These are phyloP conservation scores for Crucibulum laeve DNA, from an alignment of 768 basidiomycete genomes.

Conservation along the genomic window DNA sequence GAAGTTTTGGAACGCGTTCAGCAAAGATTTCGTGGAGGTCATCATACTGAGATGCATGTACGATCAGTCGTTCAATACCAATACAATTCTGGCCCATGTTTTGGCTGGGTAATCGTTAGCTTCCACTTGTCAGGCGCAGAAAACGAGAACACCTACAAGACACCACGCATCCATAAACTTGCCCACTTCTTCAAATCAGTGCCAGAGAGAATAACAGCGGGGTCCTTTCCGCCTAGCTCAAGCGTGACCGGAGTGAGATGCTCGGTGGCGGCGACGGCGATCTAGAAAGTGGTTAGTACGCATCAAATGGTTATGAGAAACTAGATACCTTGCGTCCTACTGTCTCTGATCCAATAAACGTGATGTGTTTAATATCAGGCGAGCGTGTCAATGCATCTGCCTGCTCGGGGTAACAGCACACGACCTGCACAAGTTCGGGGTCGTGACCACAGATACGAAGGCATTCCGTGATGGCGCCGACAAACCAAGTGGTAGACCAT, in stretches of 20 bases:
- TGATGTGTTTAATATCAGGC: slow-evolving; percentile 85
- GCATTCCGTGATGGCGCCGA: slow-evolving; percentile 73
- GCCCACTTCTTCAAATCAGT: slow-evolving; percentile 81
- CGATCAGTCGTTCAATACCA: slow-evolving; percentile 90
- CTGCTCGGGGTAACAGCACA: slow-evolving; percentile 85
- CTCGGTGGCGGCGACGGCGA: slow-evolving; percentile 80
- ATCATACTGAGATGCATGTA: slow-evolving; percentile 75
- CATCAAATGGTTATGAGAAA: neutral
- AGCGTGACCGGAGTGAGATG: slow-evolving; percentile 89
- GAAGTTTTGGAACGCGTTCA: slow-evolving; percentile 63
- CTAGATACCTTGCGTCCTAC: slow-evolving; percentile 66
- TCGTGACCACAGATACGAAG: slow-evolving; percentile 81
- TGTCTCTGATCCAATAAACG: slow-evolving; percentile 83
- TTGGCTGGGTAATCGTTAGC: slow-evolving; percentile 50
- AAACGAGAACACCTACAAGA: slow-evolving; percentile 60
- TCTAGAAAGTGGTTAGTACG: slow-evolving; percentile 36
- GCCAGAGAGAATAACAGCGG: slow-evolving; percentile 81
- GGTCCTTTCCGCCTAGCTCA: slow-evolving; percentile 95
- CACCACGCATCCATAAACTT: slow-evolving; percentile 84
- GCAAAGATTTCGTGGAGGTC: slow-evolving; percentile 63
- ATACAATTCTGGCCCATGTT: slow-evolving; percentile 96
- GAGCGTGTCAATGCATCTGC: slow-evolving; percentile 79
- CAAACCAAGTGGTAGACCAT: slow-evolving; percentile 86
- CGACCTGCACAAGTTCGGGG: slow-evolving; percentile 84
- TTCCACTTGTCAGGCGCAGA: neutral